Base-by-base conservation (phyloP, 352 stramenopile genomes). In the Phytophthora boehmeriae region DNA sequence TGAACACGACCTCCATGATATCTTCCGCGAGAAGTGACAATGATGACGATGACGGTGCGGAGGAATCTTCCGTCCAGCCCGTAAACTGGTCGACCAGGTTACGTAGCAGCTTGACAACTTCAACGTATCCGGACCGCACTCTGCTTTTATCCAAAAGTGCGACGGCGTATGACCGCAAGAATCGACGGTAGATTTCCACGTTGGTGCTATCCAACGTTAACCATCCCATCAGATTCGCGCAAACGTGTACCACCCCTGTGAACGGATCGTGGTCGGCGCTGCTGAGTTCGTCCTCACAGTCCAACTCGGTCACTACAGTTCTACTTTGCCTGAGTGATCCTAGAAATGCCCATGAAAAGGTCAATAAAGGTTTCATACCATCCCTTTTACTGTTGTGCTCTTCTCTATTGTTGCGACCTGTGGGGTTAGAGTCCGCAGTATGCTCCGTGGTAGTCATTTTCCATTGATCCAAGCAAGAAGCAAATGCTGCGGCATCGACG, bases 1-100 rank as follows among this genome's bases (percentile, higher is more conserved):
- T 66, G 49, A 82, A 79, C 23, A 79, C 66, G 19, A 61, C 57
- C 28, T 59, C 42, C 47, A 78, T 59, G 34, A 82, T 68, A 8
- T 76, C 66, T 51, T 82, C 73, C 5, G 34, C 63, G 1, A 79
- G 47, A 8, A 63, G 38, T 36, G 67, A 36, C 32, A 75, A 53
- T 8, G 63, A 66, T 1, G 63, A 68, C 6, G 55, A 49, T 8
- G 54, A 42, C 8, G 52, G 32, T 16, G 34, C 28, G 8, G 42
- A 58, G 10, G 30, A 32, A 3, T 42, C 51, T 16, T 57, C 36
- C 17, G 23, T 63, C 30, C 54, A 68, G 8, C 51, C 49, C 5
- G 49, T 42, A 27, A 70, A 76, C 14, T 43, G 60, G 13, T 76
- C 63, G 44, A 73, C 49, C 20, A 74, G 16, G 9, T 71, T 60